Evolutionary conservation across 441 rosid genomes (phyloP).

Genomic region (Aleurites moluccanus): DNA sequence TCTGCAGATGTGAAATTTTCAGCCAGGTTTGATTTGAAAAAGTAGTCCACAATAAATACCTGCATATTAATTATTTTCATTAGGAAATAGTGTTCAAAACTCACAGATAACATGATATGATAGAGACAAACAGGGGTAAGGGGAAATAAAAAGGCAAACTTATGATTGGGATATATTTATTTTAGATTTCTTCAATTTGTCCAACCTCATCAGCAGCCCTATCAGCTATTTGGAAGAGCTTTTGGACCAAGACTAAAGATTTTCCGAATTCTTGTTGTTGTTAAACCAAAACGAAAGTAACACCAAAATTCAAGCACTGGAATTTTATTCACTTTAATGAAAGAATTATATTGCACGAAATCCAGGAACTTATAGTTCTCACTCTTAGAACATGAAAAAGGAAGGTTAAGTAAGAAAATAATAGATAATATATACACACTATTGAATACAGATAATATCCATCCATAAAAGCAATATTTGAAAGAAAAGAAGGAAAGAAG

Average conservation of each 20-base stretch:
- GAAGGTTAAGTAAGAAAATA: neutral
- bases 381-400: neutral
- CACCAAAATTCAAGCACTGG: neutral
- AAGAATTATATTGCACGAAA: neutral
- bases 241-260: neutral
- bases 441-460: neutral
- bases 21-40: constrained; percentile 72
- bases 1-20: constrained; percentile 70
- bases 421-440: no score
- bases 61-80: constrained; percentile 36
- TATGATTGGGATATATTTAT: neutral
- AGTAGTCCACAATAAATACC: constrained; percentile 93
- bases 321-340: neutral
- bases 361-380: neutral
- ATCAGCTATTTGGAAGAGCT: neutral
- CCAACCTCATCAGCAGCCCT: no score
- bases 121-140: neutral
- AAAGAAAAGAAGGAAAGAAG: neutral
- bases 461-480: neutral
- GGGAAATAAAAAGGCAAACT: neutral
- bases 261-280: neutral
- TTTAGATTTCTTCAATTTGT: neutral
- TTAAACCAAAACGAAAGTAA: no score
- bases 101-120: neutral
- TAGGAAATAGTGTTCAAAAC: neutral